phyloP scores from a whole-genome alignment of 2,329 filamentous ascomycete species.

The Penicillium decumbens region DNA sequence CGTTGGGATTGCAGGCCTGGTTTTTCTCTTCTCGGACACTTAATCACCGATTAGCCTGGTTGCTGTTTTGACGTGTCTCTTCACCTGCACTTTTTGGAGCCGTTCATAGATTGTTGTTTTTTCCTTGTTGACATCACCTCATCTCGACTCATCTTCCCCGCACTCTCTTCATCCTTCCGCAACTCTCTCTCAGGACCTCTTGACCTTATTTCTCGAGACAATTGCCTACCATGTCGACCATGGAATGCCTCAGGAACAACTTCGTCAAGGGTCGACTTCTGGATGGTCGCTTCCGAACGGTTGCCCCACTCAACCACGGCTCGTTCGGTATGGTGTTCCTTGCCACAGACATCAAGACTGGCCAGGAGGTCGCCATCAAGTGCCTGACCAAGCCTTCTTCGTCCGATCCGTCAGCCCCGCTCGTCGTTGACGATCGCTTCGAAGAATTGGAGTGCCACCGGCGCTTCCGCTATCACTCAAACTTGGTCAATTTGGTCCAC shows the following conservation, averaged over 20 bases:
- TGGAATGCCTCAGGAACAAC: conserved; percentile 36
- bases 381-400: conserved; percentile 81
- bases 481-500: conserved; percentile 88
- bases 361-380: conserved; percentile 86
- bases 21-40: conserved; percentile 23
- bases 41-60: conserved; percentile 30
- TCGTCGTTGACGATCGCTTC: conserved; percentile 70
- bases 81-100: conserved; percentile 18
- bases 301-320: conserved; percentile 94
- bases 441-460: conserved; percentile 66
- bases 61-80: conserved; percentile 21
- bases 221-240: conserved; percentile 21
- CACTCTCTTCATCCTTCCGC: conserved; percentile 8
- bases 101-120: conserved; percentile 23
- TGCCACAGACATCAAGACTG: conserved; percentile 72
- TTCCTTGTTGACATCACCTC: conserved; percentile 11
- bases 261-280: conserved; percentile 36
- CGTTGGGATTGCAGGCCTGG: conserved; percentile 23
- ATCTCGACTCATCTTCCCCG: background rate
- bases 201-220: conserved; percentile 10
- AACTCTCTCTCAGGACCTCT: background rate
- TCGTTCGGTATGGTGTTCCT: conserved; percentile 99
- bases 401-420: conserved; percentile 55
- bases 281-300: conserved; percentile 76
- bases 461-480: conserved; percentile 71